Percentiles rank a stretch among this genome's conserved stretches.
These are phyloP conservation scores for Trypanosomatidae sp. DNA, from an alignment of 208 protist species.

Conservation along the genomic window DNA sequence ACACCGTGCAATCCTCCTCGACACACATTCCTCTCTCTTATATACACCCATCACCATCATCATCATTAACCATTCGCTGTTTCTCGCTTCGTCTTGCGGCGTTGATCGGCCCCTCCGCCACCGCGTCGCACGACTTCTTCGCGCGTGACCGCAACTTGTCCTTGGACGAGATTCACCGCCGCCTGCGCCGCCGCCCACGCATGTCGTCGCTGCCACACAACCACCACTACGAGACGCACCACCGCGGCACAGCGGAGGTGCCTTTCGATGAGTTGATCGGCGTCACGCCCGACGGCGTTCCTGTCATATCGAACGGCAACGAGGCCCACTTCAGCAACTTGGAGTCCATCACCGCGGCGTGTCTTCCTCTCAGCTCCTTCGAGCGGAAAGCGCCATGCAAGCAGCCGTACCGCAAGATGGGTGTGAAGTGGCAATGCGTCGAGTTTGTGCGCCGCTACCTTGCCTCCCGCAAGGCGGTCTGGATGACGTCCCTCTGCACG, in stretches of 20 bases:
- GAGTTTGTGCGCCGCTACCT: slow-evolving; percentile 78
- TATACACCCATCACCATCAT: neutral
- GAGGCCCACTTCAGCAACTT: slow-evolving; percentile 55
- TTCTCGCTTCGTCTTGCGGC: slow-evolving; percentile 13
- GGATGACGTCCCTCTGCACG: slow-evolving; percentile 48
- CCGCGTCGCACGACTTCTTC: slow-evolving; percentile 8
- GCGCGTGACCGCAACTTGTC: slow-evolving; percentile 16
- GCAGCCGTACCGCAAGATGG: slow-evolving; percentile 37
- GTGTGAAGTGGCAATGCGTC: slow-evolving; percentile 68
- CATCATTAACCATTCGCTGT: slow-evolving; percentile 8
- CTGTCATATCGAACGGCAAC: slow-evolving; percentile 74
- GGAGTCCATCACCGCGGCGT: slow-evolving; percentile 34
- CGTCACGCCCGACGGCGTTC: slow-evolving; percentile 57
- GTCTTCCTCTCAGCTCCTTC: slow-evolving; percentile 39
- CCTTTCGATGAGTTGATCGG: slow-evolving; percentile 63
- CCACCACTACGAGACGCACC: slow-evolving; percentile 37
- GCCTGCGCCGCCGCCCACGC: slow-evolving; percentile 12
- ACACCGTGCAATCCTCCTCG: too few relatives aligned
- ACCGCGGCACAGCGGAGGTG: slow-evolving; percentile 41
- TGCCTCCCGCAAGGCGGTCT: slow-evolving; percentile 61
- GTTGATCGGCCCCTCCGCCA: slow-evolving; percentile 2
- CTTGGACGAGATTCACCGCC: slow-evolving; percentile 24
- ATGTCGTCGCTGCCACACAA: slow-evolving; percentile 22
- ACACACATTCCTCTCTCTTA: neutral
- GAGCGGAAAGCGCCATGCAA: slow-evolving; percentile 13